Evolutionary conservation across 306 rosid species (phyloP), one percentile per base, ranked within the genome.

Genomic region (Pyrus betulifolia): DNA sequence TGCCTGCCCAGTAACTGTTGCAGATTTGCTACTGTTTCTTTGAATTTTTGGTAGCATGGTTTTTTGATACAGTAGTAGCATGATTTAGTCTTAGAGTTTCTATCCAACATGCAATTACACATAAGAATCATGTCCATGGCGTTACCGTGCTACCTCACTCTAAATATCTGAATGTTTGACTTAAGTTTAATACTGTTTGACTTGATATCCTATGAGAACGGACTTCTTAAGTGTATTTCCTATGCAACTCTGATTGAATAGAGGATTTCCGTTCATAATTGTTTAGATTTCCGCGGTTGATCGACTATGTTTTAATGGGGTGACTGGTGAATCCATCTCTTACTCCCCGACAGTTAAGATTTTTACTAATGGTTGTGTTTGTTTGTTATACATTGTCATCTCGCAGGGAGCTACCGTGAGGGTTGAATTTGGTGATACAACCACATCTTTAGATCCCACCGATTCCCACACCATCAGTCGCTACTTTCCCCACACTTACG

Each of bases 351-450:
- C 14, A 9, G 42, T 18, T 60, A 69, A 59, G 42, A 30, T 19
- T 72, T 59, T 25, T 23, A 25, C 27, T 42, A 22, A 72, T 8
- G 67, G 31, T 23, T 19, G 2, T 60, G 66, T 25, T 27, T 63
- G 12, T 8, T 21, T 51, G 57, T 51, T 51, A 0, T 17, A 30
- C 27, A 31, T 59, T 73, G 67, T 62, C 67, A 44, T 61, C 61
- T 52, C 71, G 58, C 87, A 94, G 99, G 99, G 99, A 33, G 91
- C 93, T 28, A 84, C 97, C 61, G 99, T 95, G 68, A 89, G 98
- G 88, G 99, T 92, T 87, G 97, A 92, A 80, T 88, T 89, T 75
- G 99, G 99, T 69, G 99, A 95, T 83, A 69, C 84, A 72, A 91
- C 99, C 17, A 87, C 99, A 38, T 75, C 92, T 67, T 82, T 85